phyloP scores from a whole-genome alignment of 176 grass and related monocot species.

The Typha latifolia region DNA sequence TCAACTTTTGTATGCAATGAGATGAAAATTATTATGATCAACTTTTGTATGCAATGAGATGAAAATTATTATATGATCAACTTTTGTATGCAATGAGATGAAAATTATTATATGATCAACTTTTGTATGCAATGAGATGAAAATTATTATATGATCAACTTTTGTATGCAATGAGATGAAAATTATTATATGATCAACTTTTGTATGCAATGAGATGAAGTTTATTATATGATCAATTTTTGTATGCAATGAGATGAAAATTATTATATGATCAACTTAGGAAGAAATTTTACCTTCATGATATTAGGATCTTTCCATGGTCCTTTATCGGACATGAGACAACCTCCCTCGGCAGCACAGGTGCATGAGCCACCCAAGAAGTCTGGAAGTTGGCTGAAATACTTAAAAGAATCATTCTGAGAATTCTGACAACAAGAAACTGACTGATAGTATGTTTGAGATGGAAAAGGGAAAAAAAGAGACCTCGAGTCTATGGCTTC shows the following conservation, averaged over 20 bases:
- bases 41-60: neutral
- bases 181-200: too few relatives aligned
- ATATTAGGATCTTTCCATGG: constrained; percentile 86
- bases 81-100: neutral
- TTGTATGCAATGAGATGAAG: too few relatives aligned
- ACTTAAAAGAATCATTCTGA: constrained; percentile 11
- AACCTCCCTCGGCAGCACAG: constrained; percentile 58
- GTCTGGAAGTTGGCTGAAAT: constrained; percentile 80
- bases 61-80: neutral
- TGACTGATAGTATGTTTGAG: neutral
- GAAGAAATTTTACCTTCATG: constrained; percentile 51
- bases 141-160: too few relatives aligned
- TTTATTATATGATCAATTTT: too few relatives aligned
- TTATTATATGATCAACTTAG: neutral
- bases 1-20: too few relatives aligned
- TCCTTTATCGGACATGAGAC: constrained; percentile 84
- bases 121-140: too few relatives aligned
- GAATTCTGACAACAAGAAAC: neutral
- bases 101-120: neutral
- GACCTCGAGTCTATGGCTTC: constrained; percentile 85
- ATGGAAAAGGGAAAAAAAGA: neutral
- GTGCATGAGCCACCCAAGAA: constrained; percentile 83
- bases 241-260: neutral
- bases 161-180: too few relatives aligned
- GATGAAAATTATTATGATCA: neutral